Evolutionary conservation across 257 asterid genomes (phyloP).

Genomic region (Lantana camara): DNA sequence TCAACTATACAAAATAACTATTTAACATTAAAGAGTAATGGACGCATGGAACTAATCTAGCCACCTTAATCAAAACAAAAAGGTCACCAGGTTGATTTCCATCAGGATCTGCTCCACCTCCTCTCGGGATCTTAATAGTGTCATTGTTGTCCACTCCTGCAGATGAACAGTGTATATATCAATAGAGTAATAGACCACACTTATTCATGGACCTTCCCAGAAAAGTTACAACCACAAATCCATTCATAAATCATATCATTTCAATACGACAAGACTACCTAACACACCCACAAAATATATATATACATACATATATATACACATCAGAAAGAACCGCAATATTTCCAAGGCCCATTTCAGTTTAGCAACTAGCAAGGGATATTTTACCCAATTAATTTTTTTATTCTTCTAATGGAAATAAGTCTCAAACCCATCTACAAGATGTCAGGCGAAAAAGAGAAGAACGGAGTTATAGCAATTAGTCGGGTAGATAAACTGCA

Average conservation of each 20-base stretch:
- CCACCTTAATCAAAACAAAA: slow-evolving; percentile 72
- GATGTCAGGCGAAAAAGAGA: slow-evolving; percentile 9
- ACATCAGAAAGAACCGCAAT: not conserved
- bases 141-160: slow-evolving; percentile 88
- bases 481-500: not conserved
- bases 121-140: slow-evolving; percentile 63
- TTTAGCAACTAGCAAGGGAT: not conserved
- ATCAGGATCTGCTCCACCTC: slow-evolving; percentile 97
- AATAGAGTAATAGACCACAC: too few species aligned
- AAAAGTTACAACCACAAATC: not conserved
- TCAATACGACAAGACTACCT: too few species aligned
- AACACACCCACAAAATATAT: not conserved
- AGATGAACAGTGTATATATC: slow-evolving; percentile 24
- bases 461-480: too few species aligned
- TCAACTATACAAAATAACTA: slow-evolving; percentile 11
- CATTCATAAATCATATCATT: too few species aligned
- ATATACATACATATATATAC: too few species aligned
- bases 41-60: slow-evolving; percentile 28
- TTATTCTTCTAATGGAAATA: not conserved
- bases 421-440: not conserved
- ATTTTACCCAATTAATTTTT: not conserved
- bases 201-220: not conserved
- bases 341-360: slow-evolving; percentile 7
- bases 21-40: slow-evolving; percentile 1
- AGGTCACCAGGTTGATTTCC: slow-evolving; percentile 93